phyloP scores from a whole-genome alignment of 2,329 filamentous ascomycete genomes.

The Aspergillus sp. region DNA sequence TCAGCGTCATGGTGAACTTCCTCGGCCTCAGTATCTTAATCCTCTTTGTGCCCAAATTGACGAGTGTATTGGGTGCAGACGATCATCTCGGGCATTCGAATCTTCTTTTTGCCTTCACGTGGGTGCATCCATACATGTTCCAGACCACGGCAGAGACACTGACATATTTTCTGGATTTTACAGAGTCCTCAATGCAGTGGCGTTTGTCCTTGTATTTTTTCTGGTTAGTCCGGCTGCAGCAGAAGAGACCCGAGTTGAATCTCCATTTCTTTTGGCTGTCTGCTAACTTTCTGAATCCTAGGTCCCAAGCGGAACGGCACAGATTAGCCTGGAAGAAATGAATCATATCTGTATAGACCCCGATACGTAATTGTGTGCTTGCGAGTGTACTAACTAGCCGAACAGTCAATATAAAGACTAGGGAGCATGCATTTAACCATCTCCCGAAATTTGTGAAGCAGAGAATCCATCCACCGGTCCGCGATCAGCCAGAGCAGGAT shows the following conservation, averaged over 20 bases:
- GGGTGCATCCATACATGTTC: too few species aligned
- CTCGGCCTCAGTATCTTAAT: conserved; percentile 20
- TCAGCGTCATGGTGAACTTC: conserved; percentile 27
- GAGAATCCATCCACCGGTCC: background rate
- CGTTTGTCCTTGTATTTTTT: background rate
- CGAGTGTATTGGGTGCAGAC: background rate
- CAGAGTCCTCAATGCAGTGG: too few species aligned
- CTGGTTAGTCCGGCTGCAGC: background rate
- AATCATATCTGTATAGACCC: background rate
- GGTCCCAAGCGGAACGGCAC: background rate
- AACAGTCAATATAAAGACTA: background rate
- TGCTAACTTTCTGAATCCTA: background rate
- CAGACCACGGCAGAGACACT: too few species aligned
- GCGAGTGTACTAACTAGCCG: too few species aligned
- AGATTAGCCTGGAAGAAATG: background rate
- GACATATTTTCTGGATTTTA: too few species aligned
- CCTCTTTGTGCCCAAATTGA: conserved; percentile 21
- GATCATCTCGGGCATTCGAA: background rate
- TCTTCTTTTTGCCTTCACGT: background rate
- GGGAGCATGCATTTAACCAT: background rate
- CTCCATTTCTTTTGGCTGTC: background rate
- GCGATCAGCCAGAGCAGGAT: background rate
- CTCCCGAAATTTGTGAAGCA: background rate
- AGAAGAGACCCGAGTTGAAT: background rate
- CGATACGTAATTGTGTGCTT: too few species aligned